Base-by-base conservation (phyloP, 1,284 basidiomycete species). In the Cryptococcus hybrid region DNA sequence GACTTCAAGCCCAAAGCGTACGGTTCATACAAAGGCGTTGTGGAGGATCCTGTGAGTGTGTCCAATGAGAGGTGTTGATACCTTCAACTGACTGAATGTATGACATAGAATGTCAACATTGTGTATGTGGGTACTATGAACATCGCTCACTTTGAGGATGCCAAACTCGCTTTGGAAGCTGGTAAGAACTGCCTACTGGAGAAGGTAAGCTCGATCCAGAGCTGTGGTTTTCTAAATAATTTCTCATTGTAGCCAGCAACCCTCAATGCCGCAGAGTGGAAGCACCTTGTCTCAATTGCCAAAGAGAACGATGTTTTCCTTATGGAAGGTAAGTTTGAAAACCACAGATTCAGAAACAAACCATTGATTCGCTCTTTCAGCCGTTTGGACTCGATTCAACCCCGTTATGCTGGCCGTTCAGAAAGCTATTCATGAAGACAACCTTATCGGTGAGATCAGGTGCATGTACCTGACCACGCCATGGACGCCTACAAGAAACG, bases 61-160 rank as follows among this genome's bases (percentile, higher is more conserved):
- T 18, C 11, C 24, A 24, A 24, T 24, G 24, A 24, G 24, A 24
- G 24, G 24, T 24, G 24, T 24, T 24, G 24, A 24, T 24, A 24
- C 24, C 24, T 24, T 24, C 24, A 24, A 24, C 24, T 24, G 24
- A 24, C 24, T 24, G 24, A 24, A 24, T 24, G 24, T 24, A 24
- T 24, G 13, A n/a, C 15, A 11, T 30, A 75, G 65, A 66, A 81
- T 43, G 75, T 82, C 24, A 65, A 80, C 50, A 77, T 78, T 44
- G 70, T 82, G 40, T 83, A 82, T 69, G 66, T 82, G 46, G 81
- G 80, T 15, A 80, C 81, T 1, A 79, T 80, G 24, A 79, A 82
- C 54, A 70, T 75, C 2, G 69, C 69, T 40, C 81, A 82, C 64
- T 81, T 79, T 56, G 70, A 72, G 12, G 76, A 80, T 53, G 69